These are phyloP conservation scores for Hyaloscypha hepaticicola DNA, from an alignment of 495 filamentous ascomycete species.

Conservation along the genomic window DNA sequence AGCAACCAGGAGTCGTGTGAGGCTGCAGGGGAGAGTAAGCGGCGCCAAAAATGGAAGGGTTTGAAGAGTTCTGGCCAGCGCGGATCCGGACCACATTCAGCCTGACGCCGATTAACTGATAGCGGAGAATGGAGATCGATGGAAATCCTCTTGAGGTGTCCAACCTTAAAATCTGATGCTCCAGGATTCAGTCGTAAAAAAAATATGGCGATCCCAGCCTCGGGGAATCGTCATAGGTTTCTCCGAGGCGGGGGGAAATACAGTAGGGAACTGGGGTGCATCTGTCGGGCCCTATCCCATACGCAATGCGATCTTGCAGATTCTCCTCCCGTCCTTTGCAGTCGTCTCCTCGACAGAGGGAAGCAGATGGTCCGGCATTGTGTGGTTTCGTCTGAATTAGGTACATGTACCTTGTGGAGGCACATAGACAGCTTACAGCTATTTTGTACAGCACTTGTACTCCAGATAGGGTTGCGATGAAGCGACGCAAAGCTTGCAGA, in stretches of 20 bases:
- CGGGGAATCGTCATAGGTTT: slow-evolving; percentile 5
- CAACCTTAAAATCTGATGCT: not conserved
- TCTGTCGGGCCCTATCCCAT: slow-evolving; percentile 5
- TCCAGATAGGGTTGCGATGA: not conserved
- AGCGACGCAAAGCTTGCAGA: not conserved
- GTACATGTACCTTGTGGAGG: not conserved
- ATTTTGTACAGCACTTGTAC: not conserved
- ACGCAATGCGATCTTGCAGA: slow-evolving; percentile 12
- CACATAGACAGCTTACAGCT: too few species aligned
- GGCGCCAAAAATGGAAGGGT: not conserved
- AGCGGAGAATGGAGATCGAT: slow-evolving; percentile 5
- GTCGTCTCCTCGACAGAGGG: not conserved
- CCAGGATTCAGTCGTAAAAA: not conserved
- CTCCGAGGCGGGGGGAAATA: not conserved
- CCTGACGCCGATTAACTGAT: slow-evolving; percentile 9
- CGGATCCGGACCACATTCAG: slow-evolving; percentile 20
- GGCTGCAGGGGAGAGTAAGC: not conserved
- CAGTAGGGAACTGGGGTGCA: not conserved
- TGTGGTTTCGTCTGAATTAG: not conserved
- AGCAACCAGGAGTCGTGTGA: not conserved
- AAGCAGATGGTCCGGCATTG: slow-evolving; percentile 1
- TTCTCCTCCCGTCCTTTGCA: slow-evolving; percentile 3
- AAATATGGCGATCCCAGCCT: not conserved
- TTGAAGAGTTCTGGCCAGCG: slow-evolving; percentile 15
- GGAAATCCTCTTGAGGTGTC: not conserved